Percentiles rank a stretch among this genome's conserved stretches.
These are phyloP conservation scores for Avena eriantha DNA, from an alignment of 176 grass and related monocot genomes.

Conservation along the genomic window DNA sequence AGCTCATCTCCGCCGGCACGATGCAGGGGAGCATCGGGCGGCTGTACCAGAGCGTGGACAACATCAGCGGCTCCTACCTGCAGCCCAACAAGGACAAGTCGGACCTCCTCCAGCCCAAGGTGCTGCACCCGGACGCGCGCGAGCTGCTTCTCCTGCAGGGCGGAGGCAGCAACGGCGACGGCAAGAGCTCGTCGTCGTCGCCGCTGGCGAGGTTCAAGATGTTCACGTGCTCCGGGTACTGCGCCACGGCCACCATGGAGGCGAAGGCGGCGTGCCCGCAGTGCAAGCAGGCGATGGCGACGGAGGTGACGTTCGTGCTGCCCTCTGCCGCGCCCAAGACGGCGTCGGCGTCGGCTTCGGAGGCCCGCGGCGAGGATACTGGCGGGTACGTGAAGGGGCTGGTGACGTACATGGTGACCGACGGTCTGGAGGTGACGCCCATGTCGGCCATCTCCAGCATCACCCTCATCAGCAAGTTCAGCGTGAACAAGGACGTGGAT, in stretches of 20 bases:
- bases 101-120: slow-evolving; percentile 25
- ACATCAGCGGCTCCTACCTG: slow-evolving; percentile 29
- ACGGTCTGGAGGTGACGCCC: slow-evolving; percentile 56
- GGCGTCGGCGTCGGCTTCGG: neutral
- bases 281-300: slow-evolving; percentile 42
- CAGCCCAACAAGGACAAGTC: neutral
- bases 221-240: slow-evolving; percentile 32
- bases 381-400: slow-evolving; percentile 58
- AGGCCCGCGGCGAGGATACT: neutral
- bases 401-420: slow-evolving; percentile 58
- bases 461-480: slow-evolving; percentile 51
- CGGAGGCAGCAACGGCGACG: neutral
- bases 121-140: slow-evolving; percentile 30
- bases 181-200: neutral
- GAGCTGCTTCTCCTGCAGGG: slow-evolving; percentile 46
- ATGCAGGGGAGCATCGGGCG: slow-evolving; percentile 48
- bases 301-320: slow-evolving; percentile 28
- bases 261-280: slow-evolving; percentile 3
- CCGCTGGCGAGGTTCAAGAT: slow-evolving; percentile 32
- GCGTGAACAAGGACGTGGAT: slow-evolving; percentile 26
- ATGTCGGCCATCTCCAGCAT: slow-evolving; percentile 68
- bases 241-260: slow-evolving; percentile 43
- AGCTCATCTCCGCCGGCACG: slow-evolving; percentile 42
- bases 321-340: slow-evolving; percentile 21
- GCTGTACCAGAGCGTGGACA: slow-evolving; percentile 52